A percentile compares a stretch with the other conserved stretches of the same genome.
Evolutionary conservation across 1,284 basidiomycete genomes (phyloP).

Genomic region (Cryptococcus sp.): DNA sequence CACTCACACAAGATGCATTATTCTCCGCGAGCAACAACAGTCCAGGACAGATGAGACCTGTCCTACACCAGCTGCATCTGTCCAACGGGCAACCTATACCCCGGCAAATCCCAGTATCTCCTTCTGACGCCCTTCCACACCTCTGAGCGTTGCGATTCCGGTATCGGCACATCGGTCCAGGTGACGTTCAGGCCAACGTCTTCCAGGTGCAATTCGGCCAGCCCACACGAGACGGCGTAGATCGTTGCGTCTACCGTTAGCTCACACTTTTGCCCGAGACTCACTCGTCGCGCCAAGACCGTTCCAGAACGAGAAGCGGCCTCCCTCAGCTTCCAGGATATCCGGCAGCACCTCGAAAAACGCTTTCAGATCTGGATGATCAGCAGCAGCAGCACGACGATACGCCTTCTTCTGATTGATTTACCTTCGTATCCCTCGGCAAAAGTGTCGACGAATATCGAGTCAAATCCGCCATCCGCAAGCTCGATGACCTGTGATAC

Average conservation of each 20-base stretch:
- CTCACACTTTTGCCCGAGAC: constrained; percentile 19
- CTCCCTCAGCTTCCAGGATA: constrained; percentile 67
- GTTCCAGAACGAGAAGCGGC: constrained; percentile 94
- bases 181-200: constrained; percentile 60
- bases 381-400: constrained; percentile 4
- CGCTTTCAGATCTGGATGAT: constrained; percentile 57
- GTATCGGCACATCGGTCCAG: constrained; percentile 45
- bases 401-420: constrained; percentile 12
- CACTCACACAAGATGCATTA: not conserved
- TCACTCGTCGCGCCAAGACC: constrained; percentile 90
- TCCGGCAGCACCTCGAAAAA: constrained; percentile 83
- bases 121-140: constrained; percentile 47
- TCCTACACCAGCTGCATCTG: constrained; percentile 28
- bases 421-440: constrained; percentile 74
- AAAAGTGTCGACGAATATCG: constrained; percentile 93
- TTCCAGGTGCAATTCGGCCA: constrained; percentile 78
- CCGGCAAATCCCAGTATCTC: constrained; percentile 47
- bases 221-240: constrained; percentile 85
- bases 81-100: constrained; percentile 43
- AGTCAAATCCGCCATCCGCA: constrained; percentile 63
- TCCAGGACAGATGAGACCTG: too few relatives aligned
- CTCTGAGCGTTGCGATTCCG: constrained; percentile 42
- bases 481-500: constrained; percentile 36
- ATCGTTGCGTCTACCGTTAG: constrained; percentile 62
- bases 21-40: too few relatives aligned